These are phyloP conservation scores for Colletotrichum tropicale DNA, from an alignment of 2,329 filamentous ascomycete species.

Conservation along the genomic window DNA sequence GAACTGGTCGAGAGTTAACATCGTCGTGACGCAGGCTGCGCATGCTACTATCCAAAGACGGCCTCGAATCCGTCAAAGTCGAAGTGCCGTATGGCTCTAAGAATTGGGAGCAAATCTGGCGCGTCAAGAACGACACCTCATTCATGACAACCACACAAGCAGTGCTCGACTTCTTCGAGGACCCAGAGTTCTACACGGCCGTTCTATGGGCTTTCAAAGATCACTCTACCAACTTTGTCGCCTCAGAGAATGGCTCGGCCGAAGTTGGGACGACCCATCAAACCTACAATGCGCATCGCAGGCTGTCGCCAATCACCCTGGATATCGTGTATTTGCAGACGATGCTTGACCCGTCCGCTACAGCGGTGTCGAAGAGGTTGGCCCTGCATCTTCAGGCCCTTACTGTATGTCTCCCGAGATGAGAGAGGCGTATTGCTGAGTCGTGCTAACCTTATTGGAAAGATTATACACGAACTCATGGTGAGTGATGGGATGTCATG, in stretches of 20 bases:
- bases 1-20: no score
- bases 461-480: background rate
- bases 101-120: background rate
- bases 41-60: background rate
- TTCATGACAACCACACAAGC: background rate
- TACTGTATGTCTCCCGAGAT: background rate
- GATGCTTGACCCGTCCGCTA: background rate
- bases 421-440: fast-evolving
- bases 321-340: background rate
- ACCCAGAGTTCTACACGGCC: background rate
- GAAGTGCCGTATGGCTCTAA: background rate
- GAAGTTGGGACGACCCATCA: background rate
- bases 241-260: background rate
- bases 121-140: background rate
- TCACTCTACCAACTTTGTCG: background rate
- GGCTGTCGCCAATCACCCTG: background rate
- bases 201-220: background rate
- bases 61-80: background rate
- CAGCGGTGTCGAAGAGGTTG: background rate
- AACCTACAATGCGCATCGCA: background rate
- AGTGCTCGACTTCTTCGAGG: background rate
- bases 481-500: background rate
- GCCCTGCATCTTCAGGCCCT: background rate
- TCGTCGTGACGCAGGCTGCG: background rate
- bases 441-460: background rate